These are phyloP conservation scores for Ramularia endophylla DNA, from an alignment of 2,329 filamentous ascomycete species.

Conservation along the genomic window DNA sequence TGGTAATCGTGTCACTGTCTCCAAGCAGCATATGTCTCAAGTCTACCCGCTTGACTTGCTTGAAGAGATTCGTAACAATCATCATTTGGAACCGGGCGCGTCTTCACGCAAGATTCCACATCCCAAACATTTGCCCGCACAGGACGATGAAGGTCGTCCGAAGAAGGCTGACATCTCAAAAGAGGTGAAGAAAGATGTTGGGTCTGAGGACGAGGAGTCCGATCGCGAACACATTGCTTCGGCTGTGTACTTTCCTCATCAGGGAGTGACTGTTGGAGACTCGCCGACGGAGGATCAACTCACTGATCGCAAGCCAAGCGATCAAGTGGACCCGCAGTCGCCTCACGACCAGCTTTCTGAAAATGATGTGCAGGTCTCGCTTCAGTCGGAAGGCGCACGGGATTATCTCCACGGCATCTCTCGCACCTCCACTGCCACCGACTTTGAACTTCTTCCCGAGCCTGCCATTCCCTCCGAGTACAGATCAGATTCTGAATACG, in stretches of 20 bases:
- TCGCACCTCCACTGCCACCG: conserved; percentile 22
- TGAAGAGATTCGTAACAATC: conserved; percentile 53
- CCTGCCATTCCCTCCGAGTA: conserved; percentile 13
- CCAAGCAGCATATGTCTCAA: conserved; percentile 27
- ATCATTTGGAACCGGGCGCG: conserved; percentile 41
- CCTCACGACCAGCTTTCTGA: neutral
- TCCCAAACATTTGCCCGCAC: conserved; percentile 16
- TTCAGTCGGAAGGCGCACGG: conserved; percentile 55
- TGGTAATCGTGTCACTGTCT: conserved; percentile 15
- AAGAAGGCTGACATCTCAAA: too few relatives aligned
- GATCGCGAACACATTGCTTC: conserved; percentile 84
- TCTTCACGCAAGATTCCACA: conserved; percentile 42
- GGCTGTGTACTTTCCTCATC: conserved; percentile 74
- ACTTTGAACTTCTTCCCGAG: conserved; percentile 16
- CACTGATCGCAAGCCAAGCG: conserved; percentile 17
- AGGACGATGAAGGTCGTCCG: conserved; percentile 14
- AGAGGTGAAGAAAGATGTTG: conserved; percentile 11
- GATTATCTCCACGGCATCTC: conserved; percentile 54
- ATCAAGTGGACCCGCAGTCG: conserved; percentile 6
- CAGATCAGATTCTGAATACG: conserved; percentile 35
- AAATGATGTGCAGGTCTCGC: conserved; percentile 56
- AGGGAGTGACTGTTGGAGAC: conserved; percentile 46
- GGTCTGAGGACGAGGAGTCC: conserved; percentile 55
- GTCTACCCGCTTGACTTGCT: conserved; percentile 46
- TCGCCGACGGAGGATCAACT: conserved; percentile 26